A percentile compares a stretch with the other conserved stretches of the same genome.
These are phyloP conservation scores for Elaeis oleifera DNA, from an alignment of 202 grass and related monocot species.

Conservation along the genomic window DNA sequence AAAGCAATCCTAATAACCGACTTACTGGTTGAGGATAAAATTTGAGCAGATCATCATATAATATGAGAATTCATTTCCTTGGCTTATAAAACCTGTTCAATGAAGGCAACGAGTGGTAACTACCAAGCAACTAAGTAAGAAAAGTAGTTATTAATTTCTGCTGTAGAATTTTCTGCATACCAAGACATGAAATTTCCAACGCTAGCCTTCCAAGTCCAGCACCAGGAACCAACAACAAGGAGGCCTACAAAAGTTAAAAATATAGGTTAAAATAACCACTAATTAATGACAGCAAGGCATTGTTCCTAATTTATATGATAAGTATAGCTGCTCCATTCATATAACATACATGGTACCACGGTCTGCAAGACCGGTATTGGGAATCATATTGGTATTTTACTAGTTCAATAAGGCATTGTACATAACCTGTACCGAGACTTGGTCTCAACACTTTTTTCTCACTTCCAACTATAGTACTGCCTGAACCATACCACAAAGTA, in stretches of 20 bases:
- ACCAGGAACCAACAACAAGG: slow-evolving; percentile 96
- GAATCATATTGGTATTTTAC: no score
- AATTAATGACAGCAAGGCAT: no score
- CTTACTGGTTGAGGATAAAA: slow-evolving; percentile 98
- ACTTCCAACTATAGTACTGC: no score
- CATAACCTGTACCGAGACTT: no score
- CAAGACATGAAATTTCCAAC: slow-evolving; percentile 85
- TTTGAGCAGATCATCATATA: slow-evolving; percentile 98
- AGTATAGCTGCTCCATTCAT: no score
- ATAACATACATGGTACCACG: no score
- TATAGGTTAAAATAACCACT: neutral
- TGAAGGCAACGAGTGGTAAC: neutral
- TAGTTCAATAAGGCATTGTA: no score
- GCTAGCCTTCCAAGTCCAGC: slow-evolving; percentile 92
- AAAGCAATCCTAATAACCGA: slow-evolving; percentile 1
- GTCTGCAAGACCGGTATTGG: no score
- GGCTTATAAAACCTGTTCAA: slow-evolving; percentile 81
- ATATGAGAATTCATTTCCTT: slow-evolving; percentile 99
- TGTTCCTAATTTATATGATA: no score
- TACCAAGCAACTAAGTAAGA: slow-evolving; percentile 14
- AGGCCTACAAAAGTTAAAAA: slow-evolving; percentile 47
- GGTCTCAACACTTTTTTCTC: no score
- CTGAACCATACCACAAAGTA: no score
- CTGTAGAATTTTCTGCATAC: slow-evolving; percentile 31
- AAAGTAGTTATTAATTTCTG: neutral